These are phyloP conservation scores for Jamesozyma gamospora DNA, from an alignment of 805 yeast genomes.

Conservation along the genomic window DNA sequence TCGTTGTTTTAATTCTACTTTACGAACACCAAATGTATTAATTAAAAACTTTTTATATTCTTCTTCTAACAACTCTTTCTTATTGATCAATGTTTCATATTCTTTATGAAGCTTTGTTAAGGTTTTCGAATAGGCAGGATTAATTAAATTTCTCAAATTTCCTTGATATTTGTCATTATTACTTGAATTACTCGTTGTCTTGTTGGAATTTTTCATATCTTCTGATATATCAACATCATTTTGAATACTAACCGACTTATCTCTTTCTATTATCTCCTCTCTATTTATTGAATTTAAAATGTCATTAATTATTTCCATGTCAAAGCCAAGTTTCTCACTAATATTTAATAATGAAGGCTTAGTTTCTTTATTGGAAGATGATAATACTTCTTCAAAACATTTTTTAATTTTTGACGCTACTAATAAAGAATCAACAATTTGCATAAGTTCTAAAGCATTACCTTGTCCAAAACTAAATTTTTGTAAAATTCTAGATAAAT, in stretches of 20 bases:
- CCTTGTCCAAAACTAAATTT: conserved; percentile 43
- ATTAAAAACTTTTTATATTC: conserved; percentile 26
- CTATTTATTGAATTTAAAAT: conserved; percentile 37
- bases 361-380: conserved; percentile 19
- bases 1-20: conserved; percentile 32
- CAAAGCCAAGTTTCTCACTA: conserved; percentile 29
- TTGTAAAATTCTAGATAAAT: conserved; percentile 51
- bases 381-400: conserved; percentile 10
- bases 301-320: conserved; percentile 33
- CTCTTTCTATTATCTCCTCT: conserved; percentile 22
- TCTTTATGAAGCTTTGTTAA: conserved; percentile 30
- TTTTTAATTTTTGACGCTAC: conserved; percentile 27
- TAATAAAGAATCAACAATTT: conserved; percentile 35
- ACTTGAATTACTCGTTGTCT: no score
- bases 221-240: background rate
- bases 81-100: conserved; percentile 20
- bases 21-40: conserved; percentile 20
- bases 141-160: conserved; percentile 21
- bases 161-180: no score
- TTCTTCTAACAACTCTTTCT: conserved; percentile 23
- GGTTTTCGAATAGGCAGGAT: conserved; percentile 25
- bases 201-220: no score
- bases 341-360: conserved; percentile 21
- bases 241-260: background rate
- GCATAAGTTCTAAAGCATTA: conserved; percentile 36